Evolutionary conservation across 169 alveolate species (phyloP).

Genomic region (Plasmodium adleri): DNA sequence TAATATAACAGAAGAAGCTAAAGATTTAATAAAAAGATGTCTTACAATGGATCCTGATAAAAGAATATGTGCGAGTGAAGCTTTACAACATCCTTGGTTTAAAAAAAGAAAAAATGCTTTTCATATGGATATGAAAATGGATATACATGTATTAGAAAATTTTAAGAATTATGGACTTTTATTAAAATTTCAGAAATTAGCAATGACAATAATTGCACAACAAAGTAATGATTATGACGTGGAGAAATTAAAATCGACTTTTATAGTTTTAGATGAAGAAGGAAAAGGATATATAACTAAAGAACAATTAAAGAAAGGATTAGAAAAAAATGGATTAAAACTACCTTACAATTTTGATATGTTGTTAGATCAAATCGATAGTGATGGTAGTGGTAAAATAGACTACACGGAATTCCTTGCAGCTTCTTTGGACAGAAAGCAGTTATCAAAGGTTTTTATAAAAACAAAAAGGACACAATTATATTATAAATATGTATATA

Average conservation of each 20-base stretch:
- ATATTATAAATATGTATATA: neutral
- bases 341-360: conserved; percentile 84
- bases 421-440: conserved; percentile 83
- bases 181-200: conserved; percentile 77
- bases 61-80: conserved; percentile 89
- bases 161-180: conserved; percentile 53
- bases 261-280: conserved; percentile 79
- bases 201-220: conserved; percentile 83
- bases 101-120: conserved; percentile 44
- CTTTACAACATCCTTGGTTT: conserved; percentile 91
- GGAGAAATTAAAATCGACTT: conserved; percentile 77
- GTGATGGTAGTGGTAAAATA: conserved; percentile 91
- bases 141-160: conserved; percentile 65
- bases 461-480: neutral
- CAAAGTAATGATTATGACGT: conserved; percentile 82
- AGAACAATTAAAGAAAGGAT: conserved; percentile 77
- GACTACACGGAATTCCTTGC: conserved; percentile 90
- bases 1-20: conserved; percentile 89
- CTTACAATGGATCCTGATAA: conserved; percentile 89
- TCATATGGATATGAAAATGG: conserved; percentile 43
- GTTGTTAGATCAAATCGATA: conserved; percentile 88
- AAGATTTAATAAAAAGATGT: conserved; percentile 89
- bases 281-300: conserved; percentile 82
- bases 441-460: conserved; percentile 38
- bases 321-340: conserved; percentile 77